Evolutionary conservation across 495 filamentous ascomycete genomes (phyloP), one percentile per base, ranked within the genome.

Genomic region (Aspergillus biplanus): DNA sequence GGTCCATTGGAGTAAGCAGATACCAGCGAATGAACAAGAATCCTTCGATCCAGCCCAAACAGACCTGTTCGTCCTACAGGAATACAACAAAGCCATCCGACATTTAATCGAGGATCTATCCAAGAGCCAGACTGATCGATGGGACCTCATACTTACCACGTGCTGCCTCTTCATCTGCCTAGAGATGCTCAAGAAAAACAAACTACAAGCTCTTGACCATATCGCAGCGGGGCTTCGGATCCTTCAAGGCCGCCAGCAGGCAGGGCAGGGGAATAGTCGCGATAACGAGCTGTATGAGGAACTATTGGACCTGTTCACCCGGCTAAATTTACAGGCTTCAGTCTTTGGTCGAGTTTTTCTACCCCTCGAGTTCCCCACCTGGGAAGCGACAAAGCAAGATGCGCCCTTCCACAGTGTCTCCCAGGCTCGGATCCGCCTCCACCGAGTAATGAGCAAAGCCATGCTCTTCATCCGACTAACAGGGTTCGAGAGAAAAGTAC

Each of bases 91-190:
- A 37, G 61, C 67, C 1, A 69, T 69, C 46, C 63, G 55, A 11
- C 27, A 35, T 34, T 69, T 82, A n/a, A 59, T 64, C 2, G 48
- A 67, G 31, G 52, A 70, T 35, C 21, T 70, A 11, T 53, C 44
- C 0, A 34, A 27, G 6, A 39, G 37, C 34, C 65, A 7, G 55
- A 54, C 18, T 46, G 11, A 31, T 37, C 7, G 61, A 50, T 15
- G 33, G 63, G 63, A 71, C n/a, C 37, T 69, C 15, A 53, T 65
- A 5, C 61, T 77, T 7, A 63, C 73, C 16, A 64, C 65, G 7
- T 77, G 74, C 32, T 54, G 68, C 11, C 34, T 77, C 6, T 75
- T 77, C 35, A 42, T 71, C 9, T 72, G 67, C 33, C 52, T 77
- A 0, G 74, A 77, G 32, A 69, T 73, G 58, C 56, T 77, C 4